Conservation (phyloP, 1,139 yeast species). For the Debaryomycetaceae sp. region DNA sequence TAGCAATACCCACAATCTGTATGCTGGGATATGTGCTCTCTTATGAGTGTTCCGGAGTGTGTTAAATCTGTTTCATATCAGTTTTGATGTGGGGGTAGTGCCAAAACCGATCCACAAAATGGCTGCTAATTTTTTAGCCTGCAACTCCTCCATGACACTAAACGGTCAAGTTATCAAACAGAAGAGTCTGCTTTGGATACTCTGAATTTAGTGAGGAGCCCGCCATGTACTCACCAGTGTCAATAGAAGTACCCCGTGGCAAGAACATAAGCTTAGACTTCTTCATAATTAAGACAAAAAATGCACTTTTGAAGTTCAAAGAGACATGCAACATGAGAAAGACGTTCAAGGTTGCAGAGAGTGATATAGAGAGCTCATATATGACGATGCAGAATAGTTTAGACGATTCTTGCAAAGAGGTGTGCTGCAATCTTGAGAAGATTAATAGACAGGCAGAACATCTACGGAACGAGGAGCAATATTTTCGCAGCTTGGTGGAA, state of each 20-base stretch:
- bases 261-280: constrained; percentile 4
- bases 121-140: constrained; percentile 7
- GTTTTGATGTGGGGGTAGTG: constrained; percentile 4
- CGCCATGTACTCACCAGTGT: not conserved
- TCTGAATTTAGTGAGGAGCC: not conserved
- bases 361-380: not conserved
- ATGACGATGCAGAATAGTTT: not conserved
- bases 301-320: constrained; percentile 1
- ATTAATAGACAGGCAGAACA: constrained; percentile 6
- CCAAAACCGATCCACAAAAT: constrained; percentile 6
- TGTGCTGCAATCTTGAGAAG: not conserved
- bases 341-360: not conserved
- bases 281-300: constrained; percentile 6
- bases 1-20: too few species aligned
- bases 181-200: too few species aligned
- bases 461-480: not conserved
- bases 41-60: not conserved
- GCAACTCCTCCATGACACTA: not conserved
- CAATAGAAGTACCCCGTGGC: not conserved
- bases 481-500: constrained; percentile 4
- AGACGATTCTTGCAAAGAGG: not conserved
- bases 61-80: constrained; percentile 6
- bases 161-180: not conserved
- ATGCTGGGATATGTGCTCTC: not conserved
- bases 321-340: not conserved